Evolutionary conservation across 2,329 filamentous ascomycete genomes (phyloP).

Genomic region (Talaromyces sp.): DNA sequence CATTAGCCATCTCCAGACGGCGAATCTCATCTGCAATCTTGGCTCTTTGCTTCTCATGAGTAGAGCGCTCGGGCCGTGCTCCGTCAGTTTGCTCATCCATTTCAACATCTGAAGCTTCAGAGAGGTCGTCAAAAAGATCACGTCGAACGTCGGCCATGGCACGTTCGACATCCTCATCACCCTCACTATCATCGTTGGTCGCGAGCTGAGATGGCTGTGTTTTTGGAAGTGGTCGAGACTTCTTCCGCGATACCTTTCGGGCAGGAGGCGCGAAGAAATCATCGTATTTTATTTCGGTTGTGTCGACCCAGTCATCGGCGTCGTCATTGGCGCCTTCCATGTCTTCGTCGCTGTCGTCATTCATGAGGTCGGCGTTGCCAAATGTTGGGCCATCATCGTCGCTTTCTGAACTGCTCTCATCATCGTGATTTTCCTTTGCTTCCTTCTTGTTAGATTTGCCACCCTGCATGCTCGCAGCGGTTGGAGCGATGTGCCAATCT

Average conservation of each 20-base stretch:
- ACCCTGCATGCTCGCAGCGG: conserved; percentile 33
- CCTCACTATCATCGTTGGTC: conserved; percentile 40
- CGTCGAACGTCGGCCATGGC: conserved; percentile 82
- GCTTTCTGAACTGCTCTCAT: conserved; percentile 52
- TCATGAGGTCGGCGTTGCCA: conserved; percentile 68
- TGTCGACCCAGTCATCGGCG: conserved; percentile 60
- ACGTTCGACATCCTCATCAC: conserved; percentile 60
- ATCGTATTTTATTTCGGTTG: conserved; percentile 82
- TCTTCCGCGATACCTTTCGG: conserved; percentile 58
- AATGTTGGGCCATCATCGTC: conserved; percentile 70
- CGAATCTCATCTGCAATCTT: conserved; percentile 87
- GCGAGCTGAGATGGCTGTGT: conserved; percentile 41
- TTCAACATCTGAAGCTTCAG: conserved; percentile 60
- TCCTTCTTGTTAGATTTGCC: conserved; percentile 15
- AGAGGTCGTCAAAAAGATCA: conserved; percentile 79
- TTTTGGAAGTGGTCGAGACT: conserved; percentile 49
- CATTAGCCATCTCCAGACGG: conserved; percentile 78
- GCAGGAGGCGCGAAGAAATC: conserved; percentile 90
- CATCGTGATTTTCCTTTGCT: conserved; percentile 25
- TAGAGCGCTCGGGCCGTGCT: conserved; percentile 45
- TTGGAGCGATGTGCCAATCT: conserved; percentile 79
- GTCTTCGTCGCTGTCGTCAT: conserved; percentile 59
- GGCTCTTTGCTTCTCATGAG: conserved; percentile 80
- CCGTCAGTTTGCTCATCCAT: conserved; percentile 48
- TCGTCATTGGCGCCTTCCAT: conserved; percentile 48